Percentiles rank a stretch among this genome's conserved stretches.
These are phyloP conservation scores for Excoecaria agallocha DNA, from an alignment of 345 rosid species.

Conservation along the genomic window DNA sequence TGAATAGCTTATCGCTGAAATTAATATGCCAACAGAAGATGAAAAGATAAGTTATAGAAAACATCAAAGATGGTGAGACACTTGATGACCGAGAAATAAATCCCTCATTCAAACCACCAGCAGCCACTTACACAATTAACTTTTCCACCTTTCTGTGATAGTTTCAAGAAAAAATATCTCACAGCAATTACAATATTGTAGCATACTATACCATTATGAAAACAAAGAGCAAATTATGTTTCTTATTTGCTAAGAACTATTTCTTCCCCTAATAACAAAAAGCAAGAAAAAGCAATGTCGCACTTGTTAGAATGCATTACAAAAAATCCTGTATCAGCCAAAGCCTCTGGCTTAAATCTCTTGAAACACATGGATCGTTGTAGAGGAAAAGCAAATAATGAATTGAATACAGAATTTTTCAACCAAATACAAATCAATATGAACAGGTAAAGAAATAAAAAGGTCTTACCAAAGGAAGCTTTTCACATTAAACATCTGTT, in stretches of 20 bases:
- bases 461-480: too few relatives aligned
- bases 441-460: too few relatives aligned
- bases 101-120: neutral
- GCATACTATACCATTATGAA: neutral
- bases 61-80: neutral
- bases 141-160: neutral
- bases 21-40: conserved; percentile 42
- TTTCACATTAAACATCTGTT: too few relatives aligned
- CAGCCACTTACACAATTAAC: neutral
- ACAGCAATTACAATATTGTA: too few relatives aligned
- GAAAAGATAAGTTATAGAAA: neutral
- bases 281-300: neutral
- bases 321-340: neutral
- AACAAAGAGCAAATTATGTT: neutral
- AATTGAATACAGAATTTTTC: neutral
- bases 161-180: neutral
- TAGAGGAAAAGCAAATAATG: neutral
- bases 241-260: neutral
- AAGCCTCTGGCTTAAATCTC: neutral
- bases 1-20: conserved; percentile 92
- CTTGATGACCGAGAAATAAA: neutral
- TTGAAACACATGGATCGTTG: neutral
- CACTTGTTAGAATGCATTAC: neutral
- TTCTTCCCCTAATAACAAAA: neutral
- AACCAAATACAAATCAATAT: neutral